Percentiles rank a stretch among this genome's conserved stretches.
Conservation (phyloP, 768 basidiomycete genomes). For the Naganishia vishniacii region DNA sequence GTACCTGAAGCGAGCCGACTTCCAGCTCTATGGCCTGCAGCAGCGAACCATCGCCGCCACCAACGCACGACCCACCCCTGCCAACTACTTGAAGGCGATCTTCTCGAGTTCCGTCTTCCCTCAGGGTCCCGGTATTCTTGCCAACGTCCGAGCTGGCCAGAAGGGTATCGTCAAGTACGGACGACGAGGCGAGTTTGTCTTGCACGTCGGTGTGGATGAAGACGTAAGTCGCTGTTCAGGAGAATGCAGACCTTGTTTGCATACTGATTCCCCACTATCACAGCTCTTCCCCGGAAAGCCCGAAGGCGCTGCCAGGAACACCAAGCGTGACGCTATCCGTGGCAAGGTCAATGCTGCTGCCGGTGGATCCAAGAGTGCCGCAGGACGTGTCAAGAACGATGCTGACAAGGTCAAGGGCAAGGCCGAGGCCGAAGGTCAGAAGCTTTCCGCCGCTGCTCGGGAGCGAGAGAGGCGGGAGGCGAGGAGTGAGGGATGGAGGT, state of each 20-base stretch:
- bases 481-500: constrained; percentile 45
- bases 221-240: constrained; percentile 37
- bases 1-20: constrained; percentile 43
- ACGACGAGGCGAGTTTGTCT: constrained; percentile 48
- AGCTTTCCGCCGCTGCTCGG: constrained; percentile 36
- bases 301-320: constrained; percentile 39
- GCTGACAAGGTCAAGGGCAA: constrained; percentile 40
- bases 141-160: constrained; percentile 34
- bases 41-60: constrained; percentile 92
- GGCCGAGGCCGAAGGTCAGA: constrained; percentile 41
- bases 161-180: constrained; percentile 51
- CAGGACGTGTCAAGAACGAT: constrained; percentile 35
- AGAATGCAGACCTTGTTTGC: no score
- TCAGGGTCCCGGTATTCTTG: constrained; percentile 25
- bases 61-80: constrained; percentile 53
- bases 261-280: neutral
- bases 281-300: constrained; percentile 48
- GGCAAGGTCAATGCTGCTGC: constrained; percentile 37
- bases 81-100: constrained; percentile 47
- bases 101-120: constrained; percentile 47
- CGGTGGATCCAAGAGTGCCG: constrained; percentile 32
- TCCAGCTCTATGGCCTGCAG: constrained; percentile 62
- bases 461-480: constrained; percentile 42
- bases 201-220: constrained; percentile 51
- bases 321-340: constrained; percentile 41